Conservation (phyloP, 164 flowering plant species). For the Berberis vulgaris region DNA sequence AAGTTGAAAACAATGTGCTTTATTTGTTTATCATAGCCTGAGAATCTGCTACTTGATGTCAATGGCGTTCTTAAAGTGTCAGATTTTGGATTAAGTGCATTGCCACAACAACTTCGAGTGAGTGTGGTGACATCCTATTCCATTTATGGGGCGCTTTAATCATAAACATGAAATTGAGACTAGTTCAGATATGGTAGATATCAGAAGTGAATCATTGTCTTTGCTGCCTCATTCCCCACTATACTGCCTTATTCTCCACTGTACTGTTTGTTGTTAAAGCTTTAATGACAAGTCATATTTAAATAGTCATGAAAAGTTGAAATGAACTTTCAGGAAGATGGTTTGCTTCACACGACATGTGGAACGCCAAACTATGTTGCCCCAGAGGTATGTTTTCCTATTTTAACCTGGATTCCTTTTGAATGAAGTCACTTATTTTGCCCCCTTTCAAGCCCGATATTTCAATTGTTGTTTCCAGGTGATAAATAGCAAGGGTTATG, state of each 20-base stretch:
- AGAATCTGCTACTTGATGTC: constrained; percentile 87
- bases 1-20: background rate
- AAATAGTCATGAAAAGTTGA: background rate
- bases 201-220: background rate
- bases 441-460: background rate
- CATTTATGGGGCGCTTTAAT: background rate
- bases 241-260: background rate
- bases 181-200: background rate
- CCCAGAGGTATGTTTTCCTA: constrained; percentile 64
- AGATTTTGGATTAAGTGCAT: constrained; percentile 95
- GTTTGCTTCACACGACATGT: constrained; percentile 90
- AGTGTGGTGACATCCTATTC: constrained; percentile 21
- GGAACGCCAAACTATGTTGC: constrained; percentile 99
- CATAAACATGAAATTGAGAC: background rate
- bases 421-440: background rate
- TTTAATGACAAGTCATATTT: background rate
- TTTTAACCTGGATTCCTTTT: constrained; percentile 1
- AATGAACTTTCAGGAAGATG: constrained; percentile 62
- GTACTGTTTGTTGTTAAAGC: background rate
- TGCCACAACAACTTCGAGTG: constrained; percentile 97
- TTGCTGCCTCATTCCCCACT: background rate
- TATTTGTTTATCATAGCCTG: constrained; percentile 54
- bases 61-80: constrained; percentile 88
- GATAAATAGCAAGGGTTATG: constrained; percentile 83
- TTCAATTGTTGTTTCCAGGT: constrained; percentile 36